These are phyloP conservation scores for Apiospora rasikravindrae DNA, from an alignment of 2,329 filamentous ascomycete genomes.

Conservation along the genomic window DNA sequence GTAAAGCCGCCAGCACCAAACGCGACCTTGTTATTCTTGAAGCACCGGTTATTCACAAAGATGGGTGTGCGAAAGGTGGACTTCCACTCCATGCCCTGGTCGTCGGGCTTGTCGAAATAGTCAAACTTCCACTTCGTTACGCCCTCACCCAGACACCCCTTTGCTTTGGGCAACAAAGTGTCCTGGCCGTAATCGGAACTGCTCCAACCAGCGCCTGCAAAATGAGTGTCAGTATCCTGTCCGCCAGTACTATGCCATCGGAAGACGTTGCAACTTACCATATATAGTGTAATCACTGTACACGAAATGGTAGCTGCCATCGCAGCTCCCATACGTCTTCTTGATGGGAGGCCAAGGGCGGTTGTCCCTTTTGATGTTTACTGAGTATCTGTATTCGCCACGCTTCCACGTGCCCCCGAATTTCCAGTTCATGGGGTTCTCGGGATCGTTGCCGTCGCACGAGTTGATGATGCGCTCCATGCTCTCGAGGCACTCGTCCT, in stretches of 20 bases:
- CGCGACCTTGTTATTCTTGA: conserved; percentile 24
- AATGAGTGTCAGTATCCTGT: neutral
- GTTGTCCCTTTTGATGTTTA: conserved; percentile 26
- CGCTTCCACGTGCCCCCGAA: neutral
- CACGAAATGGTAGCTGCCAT: neutral
- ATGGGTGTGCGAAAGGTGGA: conserved; percentile 17
- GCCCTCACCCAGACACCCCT: conserved; percentile 18
- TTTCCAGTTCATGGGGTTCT: neutral
- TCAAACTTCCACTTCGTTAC: conserved; percentile 23
- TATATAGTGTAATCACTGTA: neutral
- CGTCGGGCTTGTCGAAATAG: conserved; percentile 17
- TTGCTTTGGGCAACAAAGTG: conserved; percentile 25
- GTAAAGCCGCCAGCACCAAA: conserved; percentile 11
- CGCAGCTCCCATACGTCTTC: neutral
- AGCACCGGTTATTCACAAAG: conserved; percentile 17
- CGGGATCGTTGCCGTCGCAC: neutral
- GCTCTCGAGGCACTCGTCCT: conserved; percentile 1
- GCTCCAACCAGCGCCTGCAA: conserved; percentile 11
- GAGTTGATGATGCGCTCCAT: conserved; percentile 13
- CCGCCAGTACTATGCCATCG: no score
- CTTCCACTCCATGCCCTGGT: conserved; percentile 22
- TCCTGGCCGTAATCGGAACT: conserved; percentile 15
- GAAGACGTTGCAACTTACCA: neutral
- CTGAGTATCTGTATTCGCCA: conserved; percentile 22
- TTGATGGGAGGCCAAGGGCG: neutral